A percentile compares a stretch with the other conserved stretches of the same genome.
Evolutionary conservation across 495 filamentous ascomycete species (phyloP).

Genomic region (Daldinia caldariorum): DNA sequence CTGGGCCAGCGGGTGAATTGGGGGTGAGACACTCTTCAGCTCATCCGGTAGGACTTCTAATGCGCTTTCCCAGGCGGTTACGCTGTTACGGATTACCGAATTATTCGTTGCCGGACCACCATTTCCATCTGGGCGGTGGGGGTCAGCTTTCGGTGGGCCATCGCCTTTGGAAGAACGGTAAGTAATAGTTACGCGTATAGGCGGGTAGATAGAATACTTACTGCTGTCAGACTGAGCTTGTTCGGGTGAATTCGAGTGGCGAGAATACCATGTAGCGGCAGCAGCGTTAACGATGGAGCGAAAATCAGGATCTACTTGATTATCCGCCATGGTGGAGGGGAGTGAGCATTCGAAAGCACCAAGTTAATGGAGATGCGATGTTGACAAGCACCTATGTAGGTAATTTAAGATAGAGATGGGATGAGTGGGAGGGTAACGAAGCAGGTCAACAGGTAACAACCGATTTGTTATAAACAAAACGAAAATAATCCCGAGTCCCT

Average conservation of each 20-base stretch:
- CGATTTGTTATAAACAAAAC: not conserved
- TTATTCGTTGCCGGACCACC: constrained; percentile 4
- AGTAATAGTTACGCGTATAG: not conserved
- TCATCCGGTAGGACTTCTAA: constrained; percentile 32
- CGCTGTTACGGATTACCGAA: constrained; percentile 7
- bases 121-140: constrained; percentile 11
- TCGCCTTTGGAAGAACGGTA: not conserved
- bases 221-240: not conserved
- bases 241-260: constrained; percentile 23
- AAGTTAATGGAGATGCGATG: not conserved
- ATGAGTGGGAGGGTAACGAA: not conserved
- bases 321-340: constrained; percentile 17
- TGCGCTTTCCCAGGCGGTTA: constrained; percentile 40
- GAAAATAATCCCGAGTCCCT: not conserved
- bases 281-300: constrained; percentile 36
- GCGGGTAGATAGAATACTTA: not conserved
- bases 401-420: not conserved
- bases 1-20: constrained; percentile 35
- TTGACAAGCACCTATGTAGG: not conserved
- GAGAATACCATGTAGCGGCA: constrained; percentile 38
- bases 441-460: not conserved
- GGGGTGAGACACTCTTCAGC: constrained; percentile 7
- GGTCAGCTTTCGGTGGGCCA: not conserved
- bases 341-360: not conserved
- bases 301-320: constrained; percentile 10